These are phyloP conservation scores for Claviceps africana DNA, from an alignment of 2,329 filamentous ascomycete genomes.

Conservation along the genomic window DNA sequence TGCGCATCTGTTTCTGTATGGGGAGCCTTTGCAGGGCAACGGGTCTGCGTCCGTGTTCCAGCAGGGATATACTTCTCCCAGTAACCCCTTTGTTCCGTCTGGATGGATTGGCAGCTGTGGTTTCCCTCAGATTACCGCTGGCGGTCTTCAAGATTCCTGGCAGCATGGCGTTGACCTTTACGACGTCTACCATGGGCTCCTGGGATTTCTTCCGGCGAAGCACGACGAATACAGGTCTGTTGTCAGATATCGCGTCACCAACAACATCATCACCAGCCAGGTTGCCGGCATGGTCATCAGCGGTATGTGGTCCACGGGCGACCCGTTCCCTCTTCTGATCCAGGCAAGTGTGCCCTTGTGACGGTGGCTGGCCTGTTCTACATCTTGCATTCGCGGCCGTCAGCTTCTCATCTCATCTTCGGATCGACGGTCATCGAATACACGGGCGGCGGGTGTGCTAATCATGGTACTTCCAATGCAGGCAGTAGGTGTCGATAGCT, in stretches of 20 bases:
- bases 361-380: neutral
- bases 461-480: conserved; percentile 6
- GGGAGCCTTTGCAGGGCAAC: conserved; percentile 38
- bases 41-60: conserved; percentile 46
- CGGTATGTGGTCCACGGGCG: conserved; percentile 47
- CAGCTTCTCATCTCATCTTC: neutral
- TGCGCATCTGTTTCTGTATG: conserved; percentile 56
- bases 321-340: conserved; percentile 31
- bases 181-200: conserved; percentile 57
- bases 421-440: too few species aligned
- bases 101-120: conserved; percentile 64
- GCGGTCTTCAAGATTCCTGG: conserved; percentile 59
- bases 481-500: conserved; percentile 48
- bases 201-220: conserved; percentile 49
- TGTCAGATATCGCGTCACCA: conserved; percentile 58
- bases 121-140: conserved; percentile 66
- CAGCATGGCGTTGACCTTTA: conserved; percentile 66
- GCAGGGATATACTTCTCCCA: conserved; percentile 43
- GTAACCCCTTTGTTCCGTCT: conserved; percentile 51
- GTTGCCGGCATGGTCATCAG: conserved; percentile 61
- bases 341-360: conserved; percentile 18
- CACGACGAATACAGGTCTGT: conserved; percentile 26
- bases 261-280: conserved; percentile 71
- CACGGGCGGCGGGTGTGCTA: neutral
- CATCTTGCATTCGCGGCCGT: neutral